Conservation (phyloP, 768 basidiomycete genomes). For the Dendrothele bispora region DNA sequence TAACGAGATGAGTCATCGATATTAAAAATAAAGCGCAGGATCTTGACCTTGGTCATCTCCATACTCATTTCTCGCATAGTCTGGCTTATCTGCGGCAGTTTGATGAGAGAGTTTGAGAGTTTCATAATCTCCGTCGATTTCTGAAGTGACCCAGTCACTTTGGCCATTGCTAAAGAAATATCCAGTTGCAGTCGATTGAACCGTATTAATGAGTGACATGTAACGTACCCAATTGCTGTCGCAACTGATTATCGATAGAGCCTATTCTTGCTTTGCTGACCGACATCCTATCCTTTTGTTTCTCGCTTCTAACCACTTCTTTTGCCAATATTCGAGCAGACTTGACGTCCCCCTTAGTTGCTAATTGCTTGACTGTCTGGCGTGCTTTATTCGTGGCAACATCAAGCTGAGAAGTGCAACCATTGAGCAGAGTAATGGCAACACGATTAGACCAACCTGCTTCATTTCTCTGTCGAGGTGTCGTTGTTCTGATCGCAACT, state of each 20-base stretch:
- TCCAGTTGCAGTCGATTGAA: conserved; percentile 3
- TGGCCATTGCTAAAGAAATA: conserved; percentile 73
- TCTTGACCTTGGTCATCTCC: conserved; percentile 97
- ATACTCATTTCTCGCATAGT: conserved; percentile 98
- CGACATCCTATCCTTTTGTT: conserved; percentile 90
- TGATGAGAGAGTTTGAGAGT: conserved; percentile 89
- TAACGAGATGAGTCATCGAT: neutral
- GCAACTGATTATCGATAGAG: conserved; percentile 86
- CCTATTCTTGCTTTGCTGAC: conserved; percentile 92
- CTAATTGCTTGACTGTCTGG: conserved; percentile 83
- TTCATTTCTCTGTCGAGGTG: conserved; percentile 91
- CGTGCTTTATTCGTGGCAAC: conserved; percentile 78
- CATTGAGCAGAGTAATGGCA: conserved; percentile 8
- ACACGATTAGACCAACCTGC: conserved; percentile 62
- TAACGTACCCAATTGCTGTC: conserved; percentile 84
- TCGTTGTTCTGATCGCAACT: conserved; percentile 80
- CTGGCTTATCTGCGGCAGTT: conserved; percentile 88
- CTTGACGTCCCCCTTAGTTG: conserved; percentile 88
- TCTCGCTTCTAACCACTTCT: conserved; percentile 93
- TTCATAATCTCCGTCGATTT: conserved; percentile 99
- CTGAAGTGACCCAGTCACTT: conserved; percentile 96
- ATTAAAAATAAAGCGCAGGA: neutral
- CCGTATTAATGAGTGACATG: neutral
- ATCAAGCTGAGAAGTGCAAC: conserved; percentile 60
- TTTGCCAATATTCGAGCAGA: conserved; percentile 89